Conservation (phyloP, 2,329 filamentous ascomycete genomes). For the Gaeumannomyces tritici region DNA sequence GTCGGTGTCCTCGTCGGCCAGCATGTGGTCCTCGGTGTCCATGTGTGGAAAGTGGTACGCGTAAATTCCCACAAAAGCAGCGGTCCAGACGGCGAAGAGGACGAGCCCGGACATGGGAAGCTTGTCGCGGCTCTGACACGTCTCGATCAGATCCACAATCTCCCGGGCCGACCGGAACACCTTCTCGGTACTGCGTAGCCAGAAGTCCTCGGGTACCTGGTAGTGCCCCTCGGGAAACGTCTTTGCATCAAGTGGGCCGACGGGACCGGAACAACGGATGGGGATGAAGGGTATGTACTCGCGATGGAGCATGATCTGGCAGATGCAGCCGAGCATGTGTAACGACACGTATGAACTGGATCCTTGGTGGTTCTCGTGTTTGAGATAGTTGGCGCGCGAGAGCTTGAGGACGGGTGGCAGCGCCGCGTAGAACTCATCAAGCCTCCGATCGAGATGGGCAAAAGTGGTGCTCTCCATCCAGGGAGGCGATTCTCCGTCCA, state of each 20-base stretch:
- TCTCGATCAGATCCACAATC: slow-evolving; percentile 54
- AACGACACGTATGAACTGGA: slow-evolving; percentile 57
- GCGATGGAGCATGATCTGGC: slow-evolving; percentile 57
- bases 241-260: slow-evolving; percentile 50
- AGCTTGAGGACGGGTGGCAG: slow-evolving; percentile 49
- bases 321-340: slow-evolving; percentile 56
- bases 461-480: slow-evolving; percentile 50
- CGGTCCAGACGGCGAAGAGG: slow-evolving; percentile 57
- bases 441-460: slow-evolving; percentile 36
- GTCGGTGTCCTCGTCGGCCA: slow-evolving; percentile 8
- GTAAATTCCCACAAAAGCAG: slow-evolving; percentile 57
- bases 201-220: slow-evolving; percentile 42
- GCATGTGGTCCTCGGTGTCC: slow-evolving; percentile 49
- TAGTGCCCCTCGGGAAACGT: slow-evolving; percentile 35
- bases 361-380: slow-evolving; percentile 53
- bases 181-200: slow-evolving; percentile 50
- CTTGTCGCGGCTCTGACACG: slow-evolving; percentile 45
- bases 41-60: slow-evolving; percentile 58
- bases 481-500: slow-evolving; percentile 39
- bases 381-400: slow-evolving; percentile 51
- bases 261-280: slow-evolving; percentile 37
- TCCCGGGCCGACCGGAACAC: slow-evolving; percentile 54
- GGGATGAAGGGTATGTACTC: slow-evolving; percentile 61
- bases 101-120: slow-evolving; percentile 60
- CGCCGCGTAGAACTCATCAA: slow-evolving; percentile 40